Percentiles rank a stretch among this genome's conserved stretches.
phyloP scores from a whole-genome alignment of 1,284 basidiomycete genomes.

The Irpex lacteus region DNA sequence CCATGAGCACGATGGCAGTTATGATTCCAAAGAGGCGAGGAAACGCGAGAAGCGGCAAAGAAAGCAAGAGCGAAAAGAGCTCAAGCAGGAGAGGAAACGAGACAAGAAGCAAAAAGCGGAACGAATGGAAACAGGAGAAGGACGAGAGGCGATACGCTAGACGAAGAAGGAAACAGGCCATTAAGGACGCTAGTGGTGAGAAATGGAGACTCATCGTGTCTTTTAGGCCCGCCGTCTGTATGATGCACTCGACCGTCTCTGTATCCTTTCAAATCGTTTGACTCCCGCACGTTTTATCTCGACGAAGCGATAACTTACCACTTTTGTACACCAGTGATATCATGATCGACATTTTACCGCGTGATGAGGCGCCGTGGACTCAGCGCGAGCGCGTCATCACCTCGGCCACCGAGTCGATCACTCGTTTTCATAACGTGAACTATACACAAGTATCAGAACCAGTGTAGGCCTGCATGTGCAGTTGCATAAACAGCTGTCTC shows the following conservation, averaged over 20 bases:
- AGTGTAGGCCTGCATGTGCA: no score
- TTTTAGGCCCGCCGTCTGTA: neutral
- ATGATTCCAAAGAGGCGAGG: neutral
- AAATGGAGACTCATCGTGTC: conserved; percentile 4
- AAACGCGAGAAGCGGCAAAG: neutral
- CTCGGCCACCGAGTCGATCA: no score
- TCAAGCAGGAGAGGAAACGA: neutral
- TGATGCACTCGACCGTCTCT: neutral
- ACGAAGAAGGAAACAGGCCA: neutral
- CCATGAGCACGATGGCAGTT: neutral
- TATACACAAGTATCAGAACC: no score
- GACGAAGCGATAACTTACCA: no score
- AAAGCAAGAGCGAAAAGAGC: neutral
- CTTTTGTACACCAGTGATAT: no score
- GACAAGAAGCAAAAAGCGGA: neutral
- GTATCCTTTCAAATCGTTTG: no score
- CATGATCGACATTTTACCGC: no score
- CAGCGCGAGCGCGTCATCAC: no score
- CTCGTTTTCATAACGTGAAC: no score
- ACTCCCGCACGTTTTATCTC: no score
- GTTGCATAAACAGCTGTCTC: no score
- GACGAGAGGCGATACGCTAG: neutral
- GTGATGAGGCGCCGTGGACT: no score
- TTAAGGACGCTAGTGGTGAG: neutral
- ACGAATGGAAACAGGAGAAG: neutral